Evolutionary conservation across 805 yeast genomes (phyloP).

Genomic region (Blastobotrys parvus): DNA sequence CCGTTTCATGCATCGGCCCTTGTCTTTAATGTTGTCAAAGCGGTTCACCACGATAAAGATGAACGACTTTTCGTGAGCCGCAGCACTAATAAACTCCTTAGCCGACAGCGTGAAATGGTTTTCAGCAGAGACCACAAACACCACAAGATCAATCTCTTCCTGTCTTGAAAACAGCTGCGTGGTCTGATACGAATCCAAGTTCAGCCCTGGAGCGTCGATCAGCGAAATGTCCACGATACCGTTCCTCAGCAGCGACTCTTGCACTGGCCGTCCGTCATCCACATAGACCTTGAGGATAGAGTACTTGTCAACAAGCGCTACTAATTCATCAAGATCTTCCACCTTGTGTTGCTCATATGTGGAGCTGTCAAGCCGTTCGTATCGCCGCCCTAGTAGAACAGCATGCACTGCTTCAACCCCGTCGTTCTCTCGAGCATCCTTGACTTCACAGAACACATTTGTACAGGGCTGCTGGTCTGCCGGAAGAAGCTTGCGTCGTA

Average conservation of each 20-base stretch:
- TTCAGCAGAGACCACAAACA: slow-evolving; percentile 93
- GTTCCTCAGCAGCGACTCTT: slow-evolving; percentile 67
- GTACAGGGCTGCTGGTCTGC: slow-evolving; percentile 99
- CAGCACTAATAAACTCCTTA: slow-evolving; percentile 82
- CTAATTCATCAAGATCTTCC: slow-evolving; percentile 56
- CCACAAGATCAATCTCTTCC: slow-evolving; percentile 93
- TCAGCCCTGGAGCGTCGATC: slow-evolving; percentile 96
- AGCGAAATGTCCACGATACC: slow-evolving; percentile 88
- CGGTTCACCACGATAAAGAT: slow-evolving; percentile 91
- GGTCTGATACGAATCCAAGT: slow-evolving; percentile 87
- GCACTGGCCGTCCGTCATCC: slow-evolving; percentile 58
- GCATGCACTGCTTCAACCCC: slow-evolving; percentile 92
- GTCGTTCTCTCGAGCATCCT: slow-evolving; percentile 70
- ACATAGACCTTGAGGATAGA: slow-evolving; percentile 73
- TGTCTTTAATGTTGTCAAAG: slow-evolving; percentile 79
- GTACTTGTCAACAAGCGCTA: slow-evolving; percentile 63
- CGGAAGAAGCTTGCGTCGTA: slow-evolving; percentile 72
- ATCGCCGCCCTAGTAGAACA: slow-evolving; percentile 40
- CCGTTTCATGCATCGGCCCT: slow-evolving; percentile 64
- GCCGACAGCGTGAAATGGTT: slow-evolving; percentile 93
- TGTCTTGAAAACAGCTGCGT: slow-evolving; percentile 92
- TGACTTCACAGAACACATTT: slow-evolving; percentile 88
- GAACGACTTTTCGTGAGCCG: slow-evolving; percentile 84
- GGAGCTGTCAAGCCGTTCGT: slow-evolving; percentile 48
- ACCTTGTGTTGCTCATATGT: slow-evolving; percentile 54